Base-by-base conservation (phyloP, 1,139 yeast genomes). In the Martiniozyma asiatica region DNA sequence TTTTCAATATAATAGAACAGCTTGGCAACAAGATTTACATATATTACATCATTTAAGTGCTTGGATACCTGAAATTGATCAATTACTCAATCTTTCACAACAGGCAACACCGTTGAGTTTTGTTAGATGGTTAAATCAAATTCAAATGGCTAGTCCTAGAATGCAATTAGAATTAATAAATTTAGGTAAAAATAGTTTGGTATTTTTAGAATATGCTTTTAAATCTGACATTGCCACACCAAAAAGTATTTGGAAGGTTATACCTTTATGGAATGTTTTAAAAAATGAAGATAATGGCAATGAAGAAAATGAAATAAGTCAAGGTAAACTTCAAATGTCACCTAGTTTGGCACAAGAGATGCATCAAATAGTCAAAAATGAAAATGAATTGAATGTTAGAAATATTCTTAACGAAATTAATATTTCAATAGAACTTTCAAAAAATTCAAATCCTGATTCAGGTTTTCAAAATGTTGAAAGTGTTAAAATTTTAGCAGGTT, bases 51-150 rank as follows among this genome's bases (percentile, higher is more conserved):
- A 15, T 24, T n/a, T n/a, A 16, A 10, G 13, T 14, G 10, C 11
- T 15, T 24, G 26, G 20, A n/a, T 15, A 24, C 12, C 14, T n/a
- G 26, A 24, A 10, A 16, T 24, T 16, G 20, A 24, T 10, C 11
- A 6, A 6, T 5, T 24, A 24, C 11, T 24, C 8, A 12, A 24
- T n/a, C 8, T 24, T 10, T 15, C 19, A n/a, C 11, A 24, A 5
- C 26, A 24, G 16, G 16, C 10, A 10, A 14, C 14, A n/a, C 15
- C 16, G 11, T 15, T 24, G 11, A 11, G 14, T 14, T 24, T 24
- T 11, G 11, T 8, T 9, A 24, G 16, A 24, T 24, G 9, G 6
- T 16, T 15, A 9, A 24, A 24, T 11, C 26, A 24, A n/a, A 17
- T 14, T 6, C 26, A 24, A 16, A n/a, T 24, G 13, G 20, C 14